phyloP scores from a whole-genome alignment of 768 basidiomycete genomes.

The Leccinum aurantiacum region DNA sequence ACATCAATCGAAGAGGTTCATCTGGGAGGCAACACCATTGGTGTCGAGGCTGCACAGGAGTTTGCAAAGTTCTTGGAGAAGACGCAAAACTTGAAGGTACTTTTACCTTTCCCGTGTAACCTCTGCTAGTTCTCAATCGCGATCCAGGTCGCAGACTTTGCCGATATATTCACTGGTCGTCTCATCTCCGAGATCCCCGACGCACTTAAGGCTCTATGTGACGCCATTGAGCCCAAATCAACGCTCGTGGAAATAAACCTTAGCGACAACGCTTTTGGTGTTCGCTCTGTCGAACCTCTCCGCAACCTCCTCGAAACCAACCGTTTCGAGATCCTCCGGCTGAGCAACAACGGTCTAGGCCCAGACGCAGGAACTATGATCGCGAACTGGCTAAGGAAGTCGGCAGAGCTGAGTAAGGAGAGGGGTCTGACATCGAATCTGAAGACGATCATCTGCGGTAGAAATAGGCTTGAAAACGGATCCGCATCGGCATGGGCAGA shows the following conservation, averaged over 20 bases:
- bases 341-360: conserved; percentile 97
- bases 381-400: conserved; percentile 78
- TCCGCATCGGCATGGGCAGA: conserved; percentile 81
- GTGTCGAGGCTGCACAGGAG: conserved; percentile 84
- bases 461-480: conserved; percentile 94
- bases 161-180: conserved; percentile 97
- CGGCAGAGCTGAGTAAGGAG: conserved; percentile 64
- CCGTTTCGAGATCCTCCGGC: conserved; percentile 74
- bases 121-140: conserved; percentile 5
- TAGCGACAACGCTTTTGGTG: conserved; percentile 95
- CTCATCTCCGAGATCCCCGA: conserved; percentile 93
- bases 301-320: conserved; percentile 86
- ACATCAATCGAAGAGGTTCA: conserved; percentile 80
- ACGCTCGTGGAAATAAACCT: conserved; percentile 87
- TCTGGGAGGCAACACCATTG: conserved; percentile 92
- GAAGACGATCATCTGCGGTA: conserved; percentile 83
- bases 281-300: conserved; percentile 91
- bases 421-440: conserved; percentile 73
- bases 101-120: background rate
- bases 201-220: conserved; percentile 85
- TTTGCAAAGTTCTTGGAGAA: conserved; percentile 77
- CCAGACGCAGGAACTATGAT: conserved; percentile 84
- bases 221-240: conserved; percentile 77
- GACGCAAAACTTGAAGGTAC: conserved; percentile 68
- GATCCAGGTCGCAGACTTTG: conserved; percentile 87